A percentile compares a stretch with the other conserved stretches of the same genome.
phyloP scores from a whole-genome alignment of 2,329 filamentous ascomycete species.

The Penicillium sp. region DNA sequence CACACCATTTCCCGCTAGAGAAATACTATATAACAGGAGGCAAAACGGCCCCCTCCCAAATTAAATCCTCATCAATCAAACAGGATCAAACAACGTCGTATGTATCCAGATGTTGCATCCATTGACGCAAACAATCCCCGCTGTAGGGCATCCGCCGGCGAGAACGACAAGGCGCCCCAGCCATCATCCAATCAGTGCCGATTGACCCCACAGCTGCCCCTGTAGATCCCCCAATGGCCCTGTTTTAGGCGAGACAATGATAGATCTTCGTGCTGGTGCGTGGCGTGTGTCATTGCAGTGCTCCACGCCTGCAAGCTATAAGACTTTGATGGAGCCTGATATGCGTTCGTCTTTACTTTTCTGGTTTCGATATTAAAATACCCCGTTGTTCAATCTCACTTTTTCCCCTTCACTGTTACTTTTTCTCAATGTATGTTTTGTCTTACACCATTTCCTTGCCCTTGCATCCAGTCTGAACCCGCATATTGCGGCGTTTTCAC shows the following conservation, averaged over 20 bases:
- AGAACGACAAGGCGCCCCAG: background rate
- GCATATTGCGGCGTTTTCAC: background rate
- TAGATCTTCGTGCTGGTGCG: conserved; percentile 3
- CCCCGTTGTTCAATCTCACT: background rate
- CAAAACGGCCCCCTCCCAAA: background rate
- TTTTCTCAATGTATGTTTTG: background rate
- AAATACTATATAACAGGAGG: background rate
- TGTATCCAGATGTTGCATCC: background rate
- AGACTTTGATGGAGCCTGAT: conserved; percentile 3
- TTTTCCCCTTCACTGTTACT: background rate
- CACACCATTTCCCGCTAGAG: background rate
- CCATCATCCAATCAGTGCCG: conserved; percentile 2
- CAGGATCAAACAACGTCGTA: background rate
- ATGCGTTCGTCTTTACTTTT: background rate
- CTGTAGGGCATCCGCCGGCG: background rate
- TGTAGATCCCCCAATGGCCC: conserved; percentile 7
- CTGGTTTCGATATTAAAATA: background rate
- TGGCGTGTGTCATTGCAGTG: background rate
- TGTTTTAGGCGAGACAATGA: conserved; percentile 2
- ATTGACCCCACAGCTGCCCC: conserved; percentile 2
- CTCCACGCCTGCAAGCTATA: conserved; percentile 6
- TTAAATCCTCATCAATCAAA: background rate
- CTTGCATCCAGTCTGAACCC: background rate
- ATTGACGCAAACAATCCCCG: background rate
- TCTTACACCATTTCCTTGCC: background rate